phyloP scores from a whole-genome alignment of 108 stramenopile genomes.

The Seminavis robusta region DNA sequence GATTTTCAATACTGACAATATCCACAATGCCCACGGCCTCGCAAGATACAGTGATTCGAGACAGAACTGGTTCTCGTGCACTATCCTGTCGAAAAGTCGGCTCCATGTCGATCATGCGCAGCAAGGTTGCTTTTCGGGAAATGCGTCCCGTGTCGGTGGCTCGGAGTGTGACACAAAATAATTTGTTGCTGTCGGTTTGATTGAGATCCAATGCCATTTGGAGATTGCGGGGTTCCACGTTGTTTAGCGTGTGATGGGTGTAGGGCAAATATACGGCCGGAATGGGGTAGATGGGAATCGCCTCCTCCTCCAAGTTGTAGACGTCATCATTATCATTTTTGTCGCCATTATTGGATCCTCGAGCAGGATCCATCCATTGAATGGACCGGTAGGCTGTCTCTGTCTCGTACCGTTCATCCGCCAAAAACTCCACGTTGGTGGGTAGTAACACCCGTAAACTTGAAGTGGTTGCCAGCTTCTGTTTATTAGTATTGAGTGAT shows the following conservation, averaged over 20 bases:
- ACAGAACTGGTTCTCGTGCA: too few species aligned
- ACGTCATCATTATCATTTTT: too few species aligned
- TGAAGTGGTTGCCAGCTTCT: too few species aligned
- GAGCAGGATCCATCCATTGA: too few species aligned
- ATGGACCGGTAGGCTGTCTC: too few species aligned
- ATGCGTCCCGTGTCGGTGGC: slow-evolving; percentile 65
- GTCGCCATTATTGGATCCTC: too few species aligned
- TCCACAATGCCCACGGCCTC: slow-evolving; percentile 47
- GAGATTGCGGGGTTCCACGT: slow-evolving; percentile 71
- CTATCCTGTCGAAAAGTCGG: too few species aligned
- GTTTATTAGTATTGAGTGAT: too few species aligned
- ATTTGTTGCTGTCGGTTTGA: neutral
- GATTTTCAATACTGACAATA: slow-evolving; percentile 45
- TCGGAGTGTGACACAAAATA: slow-evolving; percentile 48
- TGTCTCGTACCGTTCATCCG: too few species aligned
- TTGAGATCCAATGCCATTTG: slow-evolving; percentile 58
- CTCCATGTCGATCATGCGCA: slow-evolving; percentile 41
- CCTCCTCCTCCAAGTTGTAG: too few species aligned
- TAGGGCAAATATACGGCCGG: slow-evolving; percentile 52
- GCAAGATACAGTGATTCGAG: slow-evolving; percentile 29
- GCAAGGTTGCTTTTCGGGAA: slow-evolving; percentile 55
- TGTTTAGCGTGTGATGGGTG: slow-evolving; percentile 57
- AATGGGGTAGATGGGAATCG: slow-evolving; percentile 75
- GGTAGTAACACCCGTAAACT: too few species aligned
- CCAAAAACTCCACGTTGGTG: too few species aligned